These are phyloP conservation scores for Bolboschoenus planiculmis DNA, from an alignment of 176 grass and related monocot genomes.

Conservation along the genomic window DNA sequence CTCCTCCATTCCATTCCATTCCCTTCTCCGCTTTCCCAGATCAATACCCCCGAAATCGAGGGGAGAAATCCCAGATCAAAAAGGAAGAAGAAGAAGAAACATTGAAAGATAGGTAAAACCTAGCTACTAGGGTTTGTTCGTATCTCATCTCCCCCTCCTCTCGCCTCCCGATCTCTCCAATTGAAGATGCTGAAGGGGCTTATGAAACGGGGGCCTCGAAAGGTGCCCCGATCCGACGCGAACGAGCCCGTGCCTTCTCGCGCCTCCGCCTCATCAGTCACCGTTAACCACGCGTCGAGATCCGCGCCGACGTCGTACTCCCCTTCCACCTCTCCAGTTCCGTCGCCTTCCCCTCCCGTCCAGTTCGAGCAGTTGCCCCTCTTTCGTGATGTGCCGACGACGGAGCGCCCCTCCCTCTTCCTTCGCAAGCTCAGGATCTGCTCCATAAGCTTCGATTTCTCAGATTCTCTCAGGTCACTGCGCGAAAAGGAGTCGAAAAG, in stretches of 20 bases:
- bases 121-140: conserved; percentile 1
- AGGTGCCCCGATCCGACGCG: conserved; percentile 52
- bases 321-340: conserved; percentile 19
- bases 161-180: conserved; percentile 20
- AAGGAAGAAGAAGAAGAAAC: neutral
- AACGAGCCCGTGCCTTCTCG: conserved; percentile 21
- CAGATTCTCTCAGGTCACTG: conserved; percentile 55
- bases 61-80: neutral
- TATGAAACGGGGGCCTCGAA: conserved; percentile 69
- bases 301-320: conserved; percentile 31
- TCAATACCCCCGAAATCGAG: conserved; percentile 17
- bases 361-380: conserved; percentile 74
- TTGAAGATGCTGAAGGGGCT: conserved; percentile 77
- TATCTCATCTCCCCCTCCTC: neutral
- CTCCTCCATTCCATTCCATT: neutral
- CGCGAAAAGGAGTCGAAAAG: conserved; percentile 87
- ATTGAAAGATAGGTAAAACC: neutral
- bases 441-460: conserved; percentile 62
- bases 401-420: conserved; percentile 59
- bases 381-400: conserved; percentile 55
- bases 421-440: conserved; percentile 77
- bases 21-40: neutral
- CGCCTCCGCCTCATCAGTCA: conserved; percentile 42
- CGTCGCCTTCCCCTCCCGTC: conserved; percentile 24
- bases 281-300: conserved; percentile 71